Base-by-base conservation (phyloP, 2,329 filamentous ascomycete genomes). In the Chrysoporthe austroafricana region DNA sequence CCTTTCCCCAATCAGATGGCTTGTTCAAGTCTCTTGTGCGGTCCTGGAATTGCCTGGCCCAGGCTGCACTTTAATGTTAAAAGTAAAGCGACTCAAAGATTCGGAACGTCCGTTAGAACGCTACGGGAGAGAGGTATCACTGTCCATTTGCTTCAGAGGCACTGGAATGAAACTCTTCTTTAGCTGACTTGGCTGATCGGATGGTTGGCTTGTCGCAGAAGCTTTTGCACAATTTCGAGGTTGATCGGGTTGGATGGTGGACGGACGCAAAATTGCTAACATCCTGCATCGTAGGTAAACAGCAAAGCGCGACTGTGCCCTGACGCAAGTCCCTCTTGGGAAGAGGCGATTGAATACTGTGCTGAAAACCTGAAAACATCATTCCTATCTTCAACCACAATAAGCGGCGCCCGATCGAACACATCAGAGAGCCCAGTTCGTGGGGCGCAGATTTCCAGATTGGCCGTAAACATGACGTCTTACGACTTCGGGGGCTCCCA, bases 401-500 rank as follows among this genome's bases (percentile, higher is more conserved):
- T 13, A 52, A 44, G 46, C 21, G 18, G 43, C 42, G 42, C 16
- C 34, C 46, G 26, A 32, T 21, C 61, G 46, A 54, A 7, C 16
- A 57, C 26, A 21, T 32, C 8, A 18, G 18, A 34, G 26, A 39
- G 34, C 18, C 11, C 57, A 60, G n/a, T 8, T 18, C 36, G 34
- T 13, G 32, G 21, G 6, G n/a, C 34, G 4, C 34, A 5, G 1
- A 4, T 32, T 54, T 26, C 26, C 26, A 26, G 26, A 26, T 26
- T n/a, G 34, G 26, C 46, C 57, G 61, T 26, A 59, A 56, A 58
- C 5, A 69, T 69, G 68, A 52, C 68, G 43, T 59, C 67, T 5
- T 69, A 69, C 68, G 68, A 69, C 52, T 69, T 69, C 21, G 44
- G 42, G 4, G 58, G 62, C 34, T 56, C 62, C 34, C 58, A 48